Evolutionary conservation across 2,329 filamentous ascomycete genomes (phyloP).

Genomic region (Epichloe gansuensis): DNA sequence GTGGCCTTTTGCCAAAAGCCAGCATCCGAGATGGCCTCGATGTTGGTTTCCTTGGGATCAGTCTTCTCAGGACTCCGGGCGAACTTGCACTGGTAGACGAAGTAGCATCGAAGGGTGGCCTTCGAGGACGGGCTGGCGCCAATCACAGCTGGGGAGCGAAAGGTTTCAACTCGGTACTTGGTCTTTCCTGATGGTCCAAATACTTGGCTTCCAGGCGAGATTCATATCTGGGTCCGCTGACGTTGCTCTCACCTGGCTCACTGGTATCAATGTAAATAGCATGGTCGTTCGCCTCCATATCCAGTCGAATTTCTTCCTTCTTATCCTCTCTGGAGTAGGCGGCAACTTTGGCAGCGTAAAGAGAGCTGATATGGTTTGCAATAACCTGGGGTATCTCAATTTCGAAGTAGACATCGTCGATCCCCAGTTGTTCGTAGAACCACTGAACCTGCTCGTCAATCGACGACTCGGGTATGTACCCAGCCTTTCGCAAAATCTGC

Average conservation of each 20-base stretch:
- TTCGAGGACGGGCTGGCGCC: conserved; percentile 55
- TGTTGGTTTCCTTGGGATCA: conserved; percentile 65
- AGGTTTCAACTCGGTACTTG: conserved; percentile 91
- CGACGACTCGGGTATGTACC: conserved; percentile 76
- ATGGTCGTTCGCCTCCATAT: conserved; percentile 90
- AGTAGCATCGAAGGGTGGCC: conserved; percentile 89
- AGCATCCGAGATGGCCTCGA: conserved; percentile 85
- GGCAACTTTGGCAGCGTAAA: conserved; percentile 94
- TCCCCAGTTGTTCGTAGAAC: conserved; percentile 97
- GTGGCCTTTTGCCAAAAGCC: conserved; percentile 95
- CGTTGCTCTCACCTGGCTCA: conserved; percentile 66
- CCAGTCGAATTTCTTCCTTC: conserved; percentile 82
- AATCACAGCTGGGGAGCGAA: conserved; percentile 77
- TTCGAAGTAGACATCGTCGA: conserved; percentile 97
- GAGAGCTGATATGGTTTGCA: conserved; percentile 84
- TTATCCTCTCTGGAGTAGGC: conserved; percentile 89
- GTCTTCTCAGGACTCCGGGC: conserved; percentile 61
- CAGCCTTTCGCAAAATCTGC: conserved; percentile 63
- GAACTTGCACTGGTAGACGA: conserved; percentile 95
- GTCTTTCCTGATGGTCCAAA: conserved; percentile 62
- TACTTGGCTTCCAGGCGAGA: conserved; percentile 91
- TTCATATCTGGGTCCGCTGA: conserved; percentile 81
- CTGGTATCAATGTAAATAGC: conserved; percentile 99
- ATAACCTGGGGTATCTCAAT: conserved; percentile 80
- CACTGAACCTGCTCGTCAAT: conserved; percentile 79